These are phyloP conservation scores for Schizonepeta tenuifolia DNA, from an alignment of 257 asterid genomes.

Conservation along the genomic window DNA sequence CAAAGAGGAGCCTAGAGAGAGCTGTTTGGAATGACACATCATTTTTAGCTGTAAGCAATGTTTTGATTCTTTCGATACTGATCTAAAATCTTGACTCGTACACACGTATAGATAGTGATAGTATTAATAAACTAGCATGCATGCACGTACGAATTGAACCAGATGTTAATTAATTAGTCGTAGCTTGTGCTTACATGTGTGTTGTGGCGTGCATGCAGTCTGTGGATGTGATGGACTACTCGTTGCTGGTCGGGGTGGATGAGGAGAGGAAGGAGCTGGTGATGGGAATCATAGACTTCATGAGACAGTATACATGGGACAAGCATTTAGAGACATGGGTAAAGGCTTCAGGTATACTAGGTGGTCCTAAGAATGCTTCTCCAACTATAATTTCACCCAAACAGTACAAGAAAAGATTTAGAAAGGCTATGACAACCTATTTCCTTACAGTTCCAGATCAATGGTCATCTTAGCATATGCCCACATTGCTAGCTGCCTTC, in stretches of 20 bases:
- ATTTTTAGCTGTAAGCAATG: conserved; percentile 73
- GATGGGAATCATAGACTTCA: conserved; percentile 88
- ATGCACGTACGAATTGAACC: too few species aligned
- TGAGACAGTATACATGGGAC: conserved; percentile 99
- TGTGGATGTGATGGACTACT: conserved; percentile 95
- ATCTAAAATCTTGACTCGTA: not conserved
- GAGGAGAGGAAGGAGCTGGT: conserved; percentile 86
- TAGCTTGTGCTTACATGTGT: not conserved
- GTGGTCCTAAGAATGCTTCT: conserved; percentile 89
- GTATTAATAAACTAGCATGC: too few species aligned
- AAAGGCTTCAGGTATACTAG: conserved; percentile 87
- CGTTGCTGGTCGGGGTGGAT: conserved; percentile 91
- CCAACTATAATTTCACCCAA: conserved; percentile 91
- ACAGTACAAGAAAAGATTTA: conserved; percentile 93
- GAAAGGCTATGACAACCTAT: conserved; percentile 92
- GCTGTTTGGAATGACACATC: conserved; percentile 98
- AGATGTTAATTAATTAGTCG: too few species aligned
- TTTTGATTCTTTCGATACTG: not conserved
- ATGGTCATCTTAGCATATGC: conserved; percentile 58
- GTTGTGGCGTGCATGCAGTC: conserved; percentile 50
- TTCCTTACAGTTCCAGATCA: conserved; percentile 95
- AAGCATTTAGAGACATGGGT: conserved; percentile 98
- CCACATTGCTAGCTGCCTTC: not conserved
- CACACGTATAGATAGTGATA: too few species aligned
- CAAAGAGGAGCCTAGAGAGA: conserved; percentile 84